phyloP scores from a whole-genome alignment of 208 protist species.

The Leishmania gerbilli region DNA sequence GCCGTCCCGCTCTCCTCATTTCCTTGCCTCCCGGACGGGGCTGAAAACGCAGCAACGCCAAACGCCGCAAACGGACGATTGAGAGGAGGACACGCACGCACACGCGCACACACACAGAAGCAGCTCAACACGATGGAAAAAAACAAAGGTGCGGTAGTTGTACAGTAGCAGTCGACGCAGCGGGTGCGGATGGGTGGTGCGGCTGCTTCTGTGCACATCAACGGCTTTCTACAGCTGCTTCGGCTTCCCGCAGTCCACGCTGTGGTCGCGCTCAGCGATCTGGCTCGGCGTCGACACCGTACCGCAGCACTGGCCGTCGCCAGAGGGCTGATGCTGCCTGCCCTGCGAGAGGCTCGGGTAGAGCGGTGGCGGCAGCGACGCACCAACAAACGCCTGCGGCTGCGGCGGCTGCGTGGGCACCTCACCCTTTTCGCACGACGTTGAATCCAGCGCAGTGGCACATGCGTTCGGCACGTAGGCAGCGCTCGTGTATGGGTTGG shows the following conservation, averaged over 20 bases:
- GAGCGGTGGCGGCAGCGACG: conserved; percentile 31
- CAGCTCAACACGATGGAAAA: not conserved
- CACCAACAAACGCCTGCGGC: conserved; percentile 17
- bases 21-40: too few species aligned
- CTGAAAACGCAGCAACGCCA: too few species aligned
- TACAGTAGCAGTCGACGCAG: not conserved
- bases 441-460: conserved; percentile 12
- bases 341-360: conserved; percentile 10
- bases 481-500: conserved; percentile 36
- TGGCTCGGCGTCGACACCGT: not conserved
- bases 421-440: conserved; percentile 8
- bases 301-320: not conserved
- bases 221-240: conserved; percentile 16
- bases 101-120: not conserved
- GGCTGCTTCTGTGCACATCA: not conserved
- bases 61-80: too few species aligned
- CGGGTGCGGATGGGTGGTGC: not conserved
- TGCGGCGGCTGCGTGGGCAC: conserved; percentile 28
- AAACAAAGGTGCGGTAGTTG: not conserved
- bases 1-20: too few species aligned
- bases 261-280: conserved; percentile 3
- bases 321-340: not conserved
- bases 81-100: not conserved
- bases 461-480: conserved; percentile 30
- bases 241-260: conserved; percentile 15